Conservation (phyloP, 164 flowering plant species). For the Sextonia rubra region DNA sequence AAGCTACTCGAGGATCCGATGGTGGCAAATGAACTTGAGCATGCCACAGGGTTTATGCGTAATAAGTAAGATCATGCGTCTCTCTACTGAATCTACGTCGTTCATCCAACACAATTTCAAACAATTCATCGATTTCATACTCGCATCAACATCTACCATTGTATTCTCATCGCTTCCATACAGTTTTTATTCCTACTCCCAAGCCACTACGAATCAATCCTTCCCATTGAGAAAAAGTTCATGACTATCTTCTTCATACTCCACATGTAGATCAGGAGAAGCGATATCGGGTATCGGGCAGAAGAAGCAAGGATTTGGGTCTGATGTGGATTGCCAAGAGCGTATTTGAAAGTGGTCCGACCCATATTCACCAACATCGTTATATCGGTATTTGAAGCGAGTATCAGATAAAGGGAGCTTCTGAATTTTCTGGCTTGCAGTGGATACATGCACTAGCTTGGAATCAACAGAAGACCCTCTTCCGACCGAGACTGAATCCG, state of each 20-base stretch:
- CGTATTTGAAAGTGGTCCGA: no score
- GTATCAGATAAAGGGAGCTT: constrained; percentile 71
- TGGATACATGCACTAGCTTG: constrained; percentile 55
- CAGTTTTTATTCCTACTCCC: constrained; percentile 13
- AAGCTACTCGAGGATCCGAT: no score
- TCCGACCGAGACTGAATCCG: constrained; percentile 70
- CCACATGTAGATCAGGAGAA: constrained; percentile 24
- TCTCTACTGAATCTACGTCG: constrained; percentile 6
- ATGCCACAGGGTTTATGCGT: no score
- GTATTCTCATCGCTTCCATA: constrained; percentile 10
- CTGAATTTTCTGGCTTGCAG: constrained; percentile 66
- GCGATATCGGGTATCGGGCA: constrained; percentile 22
- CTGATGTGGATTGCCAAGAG: constrained; percentile 56
- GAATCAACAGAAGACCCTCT: constrained; percentile 70
- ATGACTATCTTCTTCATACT: constrained; percentile 58
- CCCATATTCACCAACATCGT: no score
- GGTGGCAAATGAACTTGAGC: no score
- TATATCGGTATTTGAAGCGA: constrained; percentile 60
- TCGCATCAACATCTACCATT: constrained; percentile 7
- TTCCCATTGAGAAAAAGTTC: constrained; percentile 91
- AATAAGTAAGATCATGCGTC: no score
- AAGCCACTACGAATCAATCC: constrained; percentile 69
- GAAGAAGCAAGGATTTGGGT: constrained; percentile 87
- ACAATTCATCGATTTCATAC: constrained; percentile 23
- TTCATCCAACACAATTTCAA: constrained; percentile 30